Evolutionary conservation across 768 basidiomycete species (phyloP), one percentile per base, ranked within the genome.

Genomic region (Pisolithus orientalis): DNA sequence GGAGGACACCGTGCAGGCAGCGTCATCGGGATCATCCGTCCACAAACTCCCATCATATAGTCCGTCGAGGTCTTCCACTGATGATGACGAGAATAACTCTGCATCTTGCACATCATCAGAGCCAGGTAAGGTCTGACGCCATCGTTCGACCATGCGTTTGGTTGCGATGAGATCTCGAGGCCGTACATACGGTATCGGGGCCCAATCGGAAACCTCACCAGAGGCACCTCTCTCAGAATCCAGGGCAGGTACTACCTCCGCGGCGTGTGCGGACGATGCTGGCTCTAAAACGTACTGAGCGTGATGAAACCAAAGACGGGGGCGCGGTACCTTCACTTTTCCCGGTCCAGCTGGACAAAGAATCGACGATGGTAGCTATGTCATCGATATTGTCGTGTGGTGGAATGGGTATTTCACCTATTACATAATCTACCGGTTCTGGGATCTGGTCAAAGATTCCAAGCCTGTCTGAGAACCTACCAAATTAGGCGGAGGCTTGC

Each of bases 341-440:
- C 40, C 56, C 65, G 25, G 56, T 58, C 67, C 67, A 68, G 27
- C 68, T 68, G 14, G 67, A 68, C 34, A 66, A 47, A 5, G 67
- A 68, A 34, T 66, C 61, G 34, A 58, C 53, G 28, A 64, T 42
- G 5, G 59, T 53, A 16, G 54, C 60, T 39, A 34, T 24, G 34
- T 38, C 45, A 46, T 45, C 50, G 31, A 57, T 58, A 4, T 53
- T 47, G 34, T 64, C 64, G 17, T 60, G 59, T n/a, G 52, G 49
- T 39, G 65, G 64, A 34, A 60, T 28, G 14, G 55, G 49, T 25
- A 67, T 68, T 25, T 58, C 62, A 25, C 64, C 64, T 59, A 63
- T 59, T 50, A 70, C 53, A 32, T 65, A 70, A 47, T 55, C 56
- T 32, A 68, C 61, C 39, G 66, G 66, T 52, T 68, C 66, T 3